Evolutionary conservation across 306 rosid species (phyloP), one percentile per base, ranked within the genome.

Genomic region (Pueraria montana): DNA sequence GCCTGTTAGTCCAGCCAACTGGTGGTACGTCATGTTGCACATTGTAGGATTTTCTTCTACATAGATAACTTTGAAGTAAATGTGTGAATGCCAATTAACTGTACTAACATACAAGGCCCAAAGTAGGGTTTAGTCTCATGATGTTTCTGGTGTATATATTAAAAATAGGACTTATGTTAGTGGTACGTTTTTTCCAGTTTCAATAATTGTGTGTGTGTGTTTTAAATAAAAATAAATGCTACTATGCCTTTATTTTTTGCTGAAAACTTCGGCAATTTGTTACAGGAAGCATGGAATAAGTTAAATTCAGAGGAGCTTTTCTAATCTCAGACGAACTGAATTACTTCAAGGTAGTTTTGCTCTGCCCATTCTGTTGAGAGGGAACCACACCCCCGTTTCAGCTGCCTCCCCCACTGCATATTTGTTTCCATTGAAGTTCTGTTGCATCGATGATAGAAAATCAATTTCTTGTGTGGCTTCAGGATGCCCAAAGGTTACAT

Each of bases 251-350:
- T 20, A 27, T 53, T 17, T 58, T 42, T 74, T 63, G 70, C 77
- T 71, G 66, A 23, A 78, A 82, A 70, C 52, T 53, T 72, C 68
- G 82, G 81, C 27, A 12, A 84, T 72, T 82, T 69, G 23, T 85
- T 55, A 82, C 90, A 96, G 98, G 97, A 94, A 86, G 91, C 99
- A 58, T 96, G 99, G 99, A 92, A 96, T 88, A 96, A 96, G 87
- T 91, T 96, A 77, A 94, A 94, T 87, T 94, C 97, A 32, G 99
- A 96, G 91, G 99, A 96, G 92, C 98, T 96, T 85, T 96, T 92
- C 90, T 96, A 89, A 86, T 80, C 65, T 83, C 77, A 26, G 74
- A 55, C 6, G 48, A 56, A 78, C 74, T 66, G 81, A 70, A 48
- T 76, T 21, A 66, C 84, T 80, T 77, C 27, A 27, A 42, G 50